phyloP scores from a whole-genome alignment of 768 basidiomycete species.

The Psilocybe subaeruginosa region DNA sequence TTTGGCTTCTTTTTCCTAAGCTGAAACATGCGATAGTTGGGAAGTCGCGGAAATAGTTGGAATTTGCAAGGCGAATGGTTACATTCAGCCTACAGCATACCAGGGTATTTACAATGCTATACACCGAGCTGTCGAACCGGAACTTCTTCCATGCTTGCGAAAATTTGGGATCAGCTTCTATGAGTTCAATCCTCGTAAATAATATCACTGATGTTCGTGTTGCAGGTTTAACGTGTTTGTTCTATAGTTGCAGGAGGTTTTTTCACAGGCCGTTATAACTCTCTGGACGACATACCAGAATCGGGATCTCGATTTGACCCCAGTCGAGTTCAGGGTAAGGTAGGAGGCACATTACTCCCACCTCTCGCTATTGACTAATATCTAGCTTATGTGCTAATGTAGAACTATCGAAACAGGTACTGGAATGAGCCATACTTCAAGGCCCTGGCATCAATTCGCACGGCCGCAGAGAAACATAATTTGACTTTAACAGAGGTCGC shows the following conservation, averaged over 20 bases:
- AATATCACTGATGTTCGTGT: background rate
- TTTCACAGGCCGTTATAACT: slow-evolving; percentile 56
- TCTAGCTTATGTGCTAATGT: background rate
- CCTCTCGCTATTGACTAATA: background rate
- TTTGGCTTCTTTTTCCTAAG: background rate
- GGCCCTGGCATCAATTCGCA: slow-evolving; percentile 45
- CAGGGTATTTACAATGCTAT: slow-evolving; percentile 50
- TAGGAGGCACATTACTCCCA: background rate
- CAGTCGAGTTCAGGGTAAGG: slow-evolving; percentile 26
- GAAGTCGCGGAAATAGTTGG: slow-evolving; percentile 66
- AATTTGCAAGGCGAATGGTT: slow-evolving; percentile 58
- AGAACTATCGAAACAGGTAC: slow-evolving; percentile 35
- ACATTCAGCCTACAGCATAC: slow-evolving; percentile 57
- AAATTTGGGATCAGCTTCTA: slow-evolving; percentile 62
- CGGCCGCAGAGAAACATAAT: slow-evolving; percentile 45
- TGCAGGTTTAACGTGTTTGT: slow-evolving; percentile 1
- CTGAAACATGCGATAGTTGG: slow-evolving; percentile 39
- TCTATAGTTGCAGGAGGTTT: slow-evolving; percentile 57
- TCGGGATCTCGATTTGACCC: slow-evolving; percentile 61
- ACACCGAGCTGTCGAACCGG: slow-evolving; percentile 42
- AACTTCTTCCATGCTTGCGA: slow-evolving; percentile 59
- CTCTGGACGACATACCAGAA: slow-evolving; percentile 43
- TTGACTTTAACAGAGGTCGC: slow-evolving; percentile 57
- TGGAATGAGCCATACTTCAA: slow-evolving; percentile 59
- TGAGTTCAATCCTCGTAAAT: slow-evolving; percentile 57